Conservation (phyloP, 2,329 filamentous ascomycete species). For the Pseudocercospora musae region DNA sequence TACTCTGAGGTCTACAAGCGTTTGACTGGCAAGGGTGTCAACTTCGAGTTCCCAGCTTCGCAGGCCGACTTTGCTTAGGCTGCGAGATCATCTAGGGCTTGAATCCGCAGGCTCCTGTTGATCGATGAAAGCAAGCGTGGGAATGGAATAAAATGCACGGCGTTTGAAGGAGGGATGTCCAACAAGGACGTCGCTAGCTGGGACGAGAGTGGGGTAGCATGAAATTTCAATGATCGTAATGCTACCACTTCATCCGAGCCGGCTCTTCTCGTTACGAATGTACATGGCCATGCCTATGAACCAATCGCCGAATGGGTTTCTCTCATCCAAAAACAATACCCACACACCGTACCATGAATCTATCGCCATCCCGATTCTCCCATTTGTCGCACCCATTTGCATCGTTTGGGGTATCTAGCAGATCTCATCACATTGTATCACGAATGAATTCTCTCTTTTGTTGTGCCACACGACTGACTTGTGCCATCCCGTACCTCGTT, state of each 20-base stretch:
- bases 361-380: background rate
- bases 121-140: background rate
- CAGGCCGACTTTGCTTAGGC: conserved; percentile 40
- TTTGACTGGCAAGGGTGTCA: conserved; percentile 91
- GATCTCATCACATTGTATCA: conserved; percentile 1
- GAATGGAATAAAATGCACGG: background rate
- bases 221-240: background rate
- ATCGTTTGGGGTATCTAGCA: conserved; percentile 8
- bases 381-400: background rate
- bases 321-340: background rate
- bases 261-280: background rate
- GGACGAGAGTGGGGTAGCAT: background rate
- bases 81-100: too few relatives aligned
- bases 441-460: background rate
- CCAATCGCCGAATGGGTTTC: background rate
- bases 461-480: background rate
- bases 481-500: background rate
- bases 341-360: background rate
- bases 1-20: conserved; percentile 99
- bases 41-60: conserved; percentile 97
- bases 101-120: background rate
- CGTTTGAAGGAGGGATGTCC: background rate
- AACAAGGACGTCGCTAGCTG: background rate
- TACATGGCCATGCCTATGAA: background rate
- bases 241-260: background rate